Evolutionary conservation across 2,329 filamentous ascomycete species (phyloP).

Genomic region (Alternaria panax): DNA sequence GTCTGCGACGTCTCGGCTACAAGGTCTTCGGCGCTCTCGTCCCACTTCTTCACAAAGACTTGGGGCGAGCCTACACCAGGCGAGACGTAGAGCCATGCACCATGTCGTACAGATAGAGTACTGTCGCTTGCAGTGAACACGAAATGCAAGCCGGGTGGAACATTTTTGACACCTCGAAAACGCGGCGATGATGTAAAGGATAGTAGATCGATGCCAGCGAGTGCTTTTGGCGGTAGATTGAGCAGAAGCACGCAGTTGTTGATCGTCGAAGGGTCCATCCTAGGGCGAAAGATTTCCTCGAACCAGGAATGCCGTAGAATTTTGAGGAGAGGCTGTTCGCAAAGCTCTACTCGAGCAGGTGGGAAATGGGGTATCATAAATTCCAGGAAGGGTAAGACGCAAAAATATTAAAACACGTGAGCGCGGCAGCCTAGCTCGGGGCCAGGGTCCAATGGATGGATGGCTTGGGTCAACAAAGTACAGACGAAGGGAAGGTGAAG

Average conservation of each 20-base stretch:
- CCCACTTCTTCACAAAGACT: constrained; percentile 66
- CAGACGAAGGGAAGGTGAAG: background rate
- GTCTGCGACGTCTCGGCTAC: constrained; percentile 52
- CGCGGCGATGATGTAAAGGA: constrained; percentile 69
- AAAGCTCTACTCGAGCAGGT: constrained; percentile 20
- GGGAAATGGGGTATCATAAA: constrained; percentile 28
- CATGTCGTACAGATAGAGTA: constrained; percentile 67
- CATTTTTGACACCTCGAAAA: constrained; percentile 67
- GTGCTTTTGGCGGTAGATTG: constrained; percentile 54
- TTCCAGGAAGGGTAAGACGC: constrained; percentile 22
- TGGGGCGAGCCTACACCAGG: constrained; percentile 47
- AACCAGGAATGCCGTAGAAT: constrained; percentile 47
- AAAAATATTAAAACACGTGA: constrained; percentile 22
- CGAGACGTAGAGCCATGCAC: constrained; percentile 66
- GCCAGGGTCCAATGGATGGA: constrained; percentile 1
- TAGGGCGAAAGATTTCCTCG: constrained; percentile 44
- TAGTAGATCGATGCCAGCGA: constrained; percentile 64
- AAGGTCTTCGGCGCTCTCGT: constrained; percentile 56
- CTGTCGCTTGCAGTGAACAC: constrained; percentile 66
- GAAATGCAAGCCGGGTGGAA: constrained; percentile 67
- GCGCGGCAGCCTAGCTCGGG: constrained; percentile 5
- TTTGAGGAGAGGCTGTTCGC: constrained; percentile 33
- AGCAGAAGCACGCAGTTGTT: constrained; percentile 53
- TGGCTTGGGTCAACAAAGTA: background rate
- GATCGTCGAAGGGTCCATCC: constrained; percentile 45